phyloP scores from a whole-genome alignment of 1,284 basidiomycete genomes.

The Blastosporella zonata region DNA sequence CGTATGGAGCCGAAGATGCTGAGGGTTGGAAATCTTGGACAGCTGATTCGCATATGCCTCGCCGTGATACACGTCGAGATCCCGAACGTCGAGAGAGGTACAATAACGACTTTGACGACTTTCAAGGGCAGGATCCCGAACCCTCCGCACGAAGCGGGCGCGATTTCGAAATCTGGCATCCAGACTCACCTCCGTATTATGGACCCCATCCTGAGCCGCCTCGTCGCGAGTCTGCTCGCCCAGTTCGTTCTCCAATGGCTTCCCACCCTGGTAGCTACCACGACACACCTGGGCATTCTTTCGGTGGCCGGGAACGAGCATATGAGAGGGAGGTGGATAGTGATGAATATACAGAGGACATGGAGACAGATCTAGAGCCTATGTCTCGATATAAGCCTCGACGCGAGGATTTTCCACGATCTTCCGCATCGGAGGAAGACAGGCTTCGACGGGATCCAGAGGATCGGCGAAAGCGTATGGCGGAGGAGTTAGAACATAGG shows the following conservation, averaged over 20 bases:
- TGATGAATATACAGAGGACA: conserved; percentile 8
- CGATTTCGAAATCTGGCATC: conserved; percentile 14
- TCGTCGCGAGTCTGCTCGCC: conserved; percentile 10
- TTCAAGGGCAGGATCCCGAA: conserved; percentile 9
- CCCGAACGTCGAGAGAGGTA: conserved; percentile 8
- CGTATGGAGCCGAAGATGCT: conserved; percentile 12
- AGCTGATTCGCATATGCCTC: conserved; percentile 5
- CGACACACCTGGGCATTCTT: conserved; percentile 14
- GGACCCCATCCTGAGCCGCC: conserved; percentile 9
- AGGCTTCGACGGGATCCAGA: conserved; percentile 11
- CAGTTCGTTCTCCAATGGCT: conserved; percentile 16
- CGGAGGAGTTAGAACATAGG: not conserved
- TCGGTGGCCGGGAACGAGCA: conserved; percentile 18
- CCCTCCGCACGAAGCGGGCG: conserved; percentile 11
- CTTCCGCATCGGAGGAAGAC: conserved; percentile 14
- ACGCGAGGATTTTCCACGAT: conserved; percentile 2
- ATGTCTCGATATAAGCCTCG: conserved; percentile 3
- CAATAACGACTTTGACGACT: conserved; percentile 14
- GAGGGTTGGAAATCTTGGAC: conserved; percentile 19
- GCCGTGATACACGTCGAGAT: conserved; percentile 16
- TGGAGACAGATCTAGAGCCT: conserved; percentile 14
- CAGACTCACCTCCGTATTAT: conserved; percentile 6
- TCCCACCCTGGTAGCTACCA: conserved; percentile 19
- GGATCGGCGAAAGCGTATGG: conserved; percentile 1
- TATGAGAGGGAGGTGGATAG: conserved; percentile 8